Conservation (phyloP, 805 yeast genomes). For the Lachancea sp. region DNA sequence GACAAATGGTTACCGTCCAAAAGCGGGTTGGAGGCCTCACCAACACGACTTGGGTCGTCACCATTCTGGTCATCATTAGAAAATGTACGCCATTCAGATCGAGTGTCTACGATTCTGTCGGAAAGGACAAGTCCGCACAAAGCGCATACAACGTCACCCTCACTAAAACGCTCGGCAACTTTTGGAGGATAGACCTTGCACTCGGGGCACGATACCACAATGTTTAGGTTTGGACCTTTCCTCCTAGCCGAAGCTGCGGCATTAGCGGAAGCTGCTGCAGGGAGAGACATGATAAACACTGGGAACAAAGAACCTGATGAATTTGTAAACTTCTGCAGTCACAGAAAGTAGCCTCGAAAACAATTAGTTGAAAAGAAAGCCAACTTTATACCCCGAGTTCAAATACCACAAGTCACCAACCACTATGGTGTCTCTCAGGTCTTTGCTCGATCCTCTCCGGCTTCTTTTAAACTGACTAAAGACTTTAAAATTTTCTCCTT, state of each 20-base stretch:
- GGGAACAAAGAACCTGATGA: not conserved
- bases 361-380: no score
- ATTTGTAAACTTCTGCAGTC: no score
- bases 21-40: conserved; percentile 91
- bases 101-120: conserved; percentile 85
- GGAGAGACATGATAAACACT: conserved; percentile 9
- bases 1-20: conserved; percentile 87
- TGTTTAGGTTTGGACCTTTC: conserved; percentile 76
- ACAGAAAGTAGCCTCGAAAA: no score
- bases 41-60: conserved; percentile 98
- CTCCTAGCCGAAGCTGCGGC: conserved; percentile 19
- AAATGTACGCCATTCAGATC: conserved; percentile 98
- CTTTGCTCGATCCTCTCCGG: no score
- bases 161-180: conserved; percentile 87
- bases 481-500: no score
- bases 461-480: no score
- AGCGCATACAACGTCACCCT: conserved; percentile 98
- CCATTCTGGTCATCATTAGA: conserved; percentile 97
- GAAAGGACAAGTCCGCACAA: conserved; percentile 91
- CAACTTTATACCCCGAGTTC: no score
- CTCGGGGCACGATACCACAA: conserved; percentile 89
- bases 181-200: conserved; percentile 95
- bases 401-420: no score
- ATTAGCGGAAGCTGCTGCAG: conserved; percentile 13
- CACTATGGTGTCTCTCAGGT: no score